Base-by-base conservation (phyloP, 305 asterid genomes). In the Solanum aculeatissimum region DNA sequence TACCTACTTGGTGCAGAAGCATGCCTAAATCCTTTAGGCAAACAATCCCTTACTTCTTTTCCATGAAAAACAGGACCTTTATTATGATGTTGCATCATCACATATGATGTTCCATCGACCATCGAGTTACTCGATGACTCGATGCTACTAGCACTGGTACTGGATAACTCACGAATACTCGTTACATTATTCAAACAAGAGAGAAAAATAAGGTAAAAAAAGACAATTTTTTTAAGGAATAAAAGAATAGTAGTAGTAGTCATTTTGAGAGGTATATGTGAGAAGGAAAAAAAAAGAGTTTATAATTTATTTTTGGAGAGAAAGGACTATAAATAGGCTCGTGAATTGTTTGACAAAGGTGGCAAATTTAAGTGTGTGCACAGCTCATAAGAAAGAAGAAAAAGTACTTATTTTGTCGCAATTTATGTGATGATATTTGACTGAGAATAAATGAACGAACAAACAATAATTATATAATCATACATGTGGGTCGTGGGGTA, bases 1-100 rank as follows among this genome's bases (percentile, higher is more conserved):
- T 84, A 94, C 5, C 98, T 96, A 83, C 98, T 94, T 4, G 99
- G 99, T 19, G 94, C 97, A 0, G 99, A 96, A 5, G 98, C 91
- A 82, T 88, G 98, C 29, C 89, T 90, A 10, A 88, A 53, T 68
- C 98, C 98, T 70, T 92, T 96, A 0, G 99, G 99, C 98, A 88
- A 88, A 90, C 98, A 94, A 57, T 91, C 85, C 84, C 89, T 91
- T 38, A 96, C 83, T 68, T 88, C 92, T 27, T 85, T 84, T 29
- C 65, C 83, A 84, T 83, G 89, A 42, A 90, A 91, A 65, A 86
- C 75, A 4, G 85, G 85, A 18, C 82, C 82, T 3, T 84, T 85
- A 27, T 88, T 88, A 87, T 82, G 91, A 74, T 80, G 95, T 12
- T 90, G 89, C 88, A 85, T 68, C 6, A 85, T 85, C 7, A 43